Base-by-base conservation (phyloP, 208 protist species). In the Crithidia expoeki region DNA sequence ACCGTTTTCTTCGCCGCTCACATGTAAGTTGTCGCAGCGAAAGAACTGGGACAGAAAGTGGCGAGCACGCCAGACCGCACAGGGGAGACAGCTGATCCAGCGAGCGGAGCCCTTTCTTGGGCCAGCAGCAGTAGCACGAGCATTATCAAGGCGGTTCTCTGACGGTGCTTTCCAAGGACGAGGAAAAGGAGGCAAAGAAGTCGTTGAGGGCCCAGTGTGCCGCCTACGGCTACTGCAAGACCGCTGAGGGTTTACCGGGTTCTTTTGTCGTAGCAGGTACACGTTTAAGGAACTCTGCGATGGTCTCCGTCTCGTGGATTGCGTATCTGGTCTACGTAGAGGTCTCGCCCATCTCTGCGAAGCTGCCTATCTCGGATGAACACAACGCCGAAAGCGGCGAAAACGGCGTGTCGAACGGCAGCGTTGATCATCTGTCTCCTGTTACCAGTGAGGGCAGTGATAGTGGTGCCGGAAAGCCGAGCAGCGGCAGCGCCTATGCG, bases 401-500 rank as follows among this genome's bases (percentile, higher is more conserved):
- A 16, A 25, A 23, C 23, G 27, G 16, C 42, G 19, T n/a, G 51
- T 11, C 33, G n/a, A 36, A 28, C 46, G 28, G 23, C 33, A 66
- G 63, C 21, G 21, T 19, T 5, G 42, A 21, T 4, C 23, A 10
- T 30, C 30, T 28, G 12, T 44, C 33, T 33, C 53, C n/a, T 6
- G 10, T 32, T 14, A 36, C 51, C 21, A 23, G 66, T 16, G 42
- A 9, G 16, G 16, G 42, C 14, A 17, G 42, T 17, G n/a, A 17
- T 3, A 47, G n/a, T n/a, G 16, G 16, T 17, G 16, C 16, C 42
- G 12, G 44, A 9, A 50, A 6, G 44, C 19, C 6, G 34, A 42
- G 21, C 7, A 14, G 40, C 27, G 14, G 23, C 42, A 28, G 30
- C 21, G 59, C 81, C 14, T 73, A 70, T 7, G 68, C 74, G 1